Conservation (phyloP, 805 yeast species). For the Vanderwaltozyma verrucispora region DNA sequence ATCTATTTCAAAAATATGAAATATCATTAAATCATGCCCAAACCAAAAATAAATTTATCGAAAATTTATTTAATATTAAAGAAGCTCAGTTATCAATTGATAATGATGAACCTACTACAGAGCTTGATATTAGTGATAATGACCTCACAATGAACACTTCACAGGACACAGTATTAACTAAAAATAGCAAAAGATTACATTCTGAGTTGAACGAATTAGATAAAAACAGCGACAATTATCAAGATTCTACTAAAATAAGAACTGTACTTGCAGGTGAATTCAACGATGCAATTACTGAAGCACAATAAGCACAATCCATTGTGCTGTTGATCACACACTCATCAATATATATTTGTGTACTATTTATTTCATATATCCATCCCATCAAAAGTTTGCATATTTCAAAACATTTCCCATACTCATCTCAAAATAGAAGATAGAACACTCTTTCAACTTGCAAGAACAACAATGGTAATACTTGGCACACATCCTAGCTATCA, state of each 20-base stretch:
- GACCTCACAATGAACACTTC: slow-evolving; percentile 1
- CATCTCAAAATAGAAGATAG: no score
- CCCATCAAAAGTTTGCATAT: no score
- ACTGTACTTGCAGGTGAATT: not conserved
- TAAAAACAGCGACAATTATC: not conserved
- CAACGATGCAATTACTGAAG: no score
- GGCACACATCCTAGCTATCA: no score
- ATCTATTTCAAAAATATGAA: slow-evolving; percentile 21
- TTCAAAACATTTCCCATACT: no score
- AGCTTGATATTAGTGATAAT: slow-evolving; percentile 1
- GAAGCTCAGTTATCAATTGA: not conserved
- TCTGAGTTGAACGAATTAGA: not conserved
- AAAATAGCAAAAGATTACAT: not conserved
- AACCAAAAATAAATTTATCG: not conserved
- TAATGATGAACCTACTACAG: not conserved
- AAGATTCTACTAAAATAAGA: no score
- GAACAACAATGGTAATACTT: no score
- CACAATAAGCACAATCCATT: no score
- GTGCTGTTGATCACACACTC: no score
- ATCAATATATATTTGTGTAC: no score
- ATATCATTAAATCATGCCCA: not conserved
- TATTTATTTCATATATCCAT: no score
- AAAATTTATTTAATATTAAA: not conserved
- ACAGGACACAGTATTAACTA: not conserved
- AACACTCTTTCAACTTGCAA: no score